phyloP scores from a whole-genome alignment of 176 grass and related monocot genomes.

The Oryza nivara region DNA sequence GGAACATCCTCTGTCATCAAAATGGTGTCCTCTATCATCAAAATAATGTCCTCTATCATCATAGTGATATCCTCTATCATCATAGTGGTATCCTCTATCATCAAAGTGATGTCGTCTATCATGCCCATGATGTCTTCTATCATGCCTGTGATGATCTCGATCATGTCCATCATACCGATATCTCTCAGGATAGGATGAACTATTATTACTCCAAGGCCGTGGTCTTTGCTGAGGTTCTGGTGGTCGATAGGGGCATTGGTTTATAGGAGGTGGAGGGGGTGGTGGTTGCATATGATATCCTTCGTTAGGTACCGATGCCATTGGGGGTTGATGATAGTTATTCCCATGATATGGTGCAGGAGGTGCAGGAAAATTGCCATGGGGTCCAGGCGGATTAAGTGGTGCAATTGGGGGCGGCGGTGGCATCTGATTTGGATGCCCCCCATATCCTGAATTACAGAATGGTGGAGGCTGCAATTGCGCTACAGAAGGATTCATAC shows the following conservation, averaged over 20 bases:
- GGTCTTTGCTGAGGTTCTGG: constrained; percentile 58
- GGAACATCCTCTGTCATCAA: constrained; percentile 44
- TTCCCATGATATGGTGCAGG: constrained; percentile 57
- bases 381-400: constrained; percentile 51
- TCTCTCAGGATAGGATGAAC: constrained; percentile 50
- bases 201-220: constrained; percentile 50
- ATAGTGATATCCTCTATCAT: constrained; percentile 49
- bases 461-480: constrained; percentile 53
- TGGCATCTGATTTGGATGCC: constrained; percentile 61
- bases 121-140: constrained; percentile 48
- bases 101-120: constrained; percentile 54
- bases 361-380: constrained; percentile 45
- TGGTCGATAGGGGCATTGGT: constrained; percentile 63
- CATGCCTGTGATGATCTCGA: constrained; percentile 49
- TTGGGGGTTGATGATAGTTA: constrained; percentile 61
- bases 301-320: constrained; percentile 51
- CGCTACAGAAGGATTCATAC: constrained; percentile 50
- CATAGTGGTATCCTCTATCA: constrained; percentile 31
- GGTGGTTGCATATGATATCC: constrained; percentile 76
- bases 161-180: constrained; percentile 49
- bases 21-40: constrained; percentile 34
- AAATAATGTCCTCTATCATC: constrained; percentile 40
- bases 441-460: constrained; percentile 64
- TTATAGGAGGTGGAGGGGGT: constrained; percentile 60
- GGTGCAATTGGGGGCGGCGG: constrained; percentile 48